Percentiles rank a stretch among this genome's conserved stretches.
These are phyloP conservation scores for Hypoxylon sp. DNA, from an alignment of 2,329 filamentous ascomycete species.

Conservation along the genomic window DNA sequence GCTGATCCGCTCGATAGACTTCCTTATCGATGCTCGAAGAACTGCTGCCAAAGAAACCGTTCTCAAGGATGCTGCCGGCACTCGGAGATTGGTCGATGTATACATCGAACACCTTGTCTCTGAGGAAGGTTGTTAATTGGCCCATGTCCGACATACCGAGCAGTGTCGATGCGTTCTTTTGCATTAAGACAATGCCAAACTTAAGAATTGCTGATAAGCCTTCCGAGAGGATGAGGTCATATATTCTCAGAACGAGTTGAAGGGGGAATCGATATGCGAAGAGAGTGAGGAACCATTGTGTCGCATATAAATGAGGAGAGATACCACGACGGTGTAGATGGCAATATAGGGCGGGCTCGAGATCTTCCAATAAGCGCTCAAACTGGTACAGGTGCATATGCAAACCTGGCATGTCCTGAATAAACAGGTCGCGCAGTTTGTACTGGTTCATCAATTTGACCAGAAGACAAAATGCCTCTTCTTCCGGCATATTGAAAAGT, in stretches of 20 bases:
- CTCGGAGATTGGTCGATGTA: constrained; percentile 97
- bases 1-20: constrained; percentile 92
- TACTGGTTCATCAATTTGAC: constrained; percentile 98
- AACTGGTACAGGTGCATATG: constrained; percentile 96
- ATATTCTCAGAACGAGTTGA: constrained; percentile 95
- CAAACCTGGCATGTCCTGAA: constrained; percentile 95
- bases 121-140: constrained; percentile 88
- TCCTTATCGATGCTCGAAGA: constrained; percentile 93
- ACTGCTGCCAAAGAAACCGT: constrained; percentile 95
- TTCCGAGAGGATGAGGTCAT: constrained; percentile 94
- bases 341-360: constrained; percentile 94
- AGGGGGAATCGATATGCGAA: constrained; percentile 98
- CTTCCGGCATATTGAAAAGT: constrained; percentile 97
- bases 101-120: constrained; percentile 94
- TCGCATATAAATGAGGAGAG: constrained; percentile 92
- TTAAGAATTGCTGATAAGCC: constrained; percentile 93
- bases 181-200: constrained; percentile 96
- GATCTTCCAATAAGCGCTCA: constrained; percentile 91
- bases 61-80: constrained; percentile 92
- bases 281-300: constrained; percentile 98
- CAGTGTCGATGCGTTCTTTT: constrained; percentile 86
- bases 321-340: constrained; percentile 91
- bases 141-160: constrained; percentile 92
- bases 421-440: constrained; percentile 90
- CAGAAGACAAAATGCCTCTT: constrained; percentile 94